A percentile compares a stretch with the other conserved stretches of the same genome.
phyloP scores from a whole-genome alignment of 495 filamentous ascomycete species.

The Aspergillus kassunensis region DNA sequence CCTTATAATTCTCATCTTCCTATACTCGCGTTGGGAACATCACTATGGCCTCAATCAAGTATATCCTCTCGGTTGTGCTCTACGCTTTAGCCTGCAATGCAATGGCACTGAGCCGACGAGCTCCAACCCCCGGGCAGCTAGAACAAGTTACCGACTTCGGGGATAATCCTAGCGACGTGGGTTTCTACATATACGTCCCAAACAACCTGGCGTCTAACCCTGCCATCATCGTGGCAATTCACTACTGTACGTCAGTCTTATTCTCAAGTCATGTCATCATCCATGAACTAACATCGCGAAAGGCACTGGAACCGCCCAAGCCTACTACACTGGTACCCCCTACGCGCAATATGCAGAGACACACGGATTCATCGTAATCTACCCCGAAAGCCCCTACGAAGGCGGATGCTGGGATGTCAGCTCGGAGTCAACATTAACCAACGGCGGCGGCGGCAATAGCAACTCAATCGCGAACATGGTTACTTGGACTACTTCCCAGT shows the following conservation, averaged over 20 bases:
- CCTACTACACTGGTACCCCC: constrained; percentile 45
- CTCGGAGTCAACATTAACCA: constrained; percentile 48
- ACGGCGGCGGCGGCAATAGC: constrained; percentile 56
- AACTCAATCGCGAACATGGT: constrained; percentile 62
- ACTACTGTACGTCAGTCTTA: constrained; percentile 33
- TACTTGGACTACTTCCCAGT: constrained; percentile 42
- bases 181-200: constrained; percentile 54
- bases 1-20: neutral
- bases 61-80: constrained; percentile 7
- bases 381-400: constrained; percentile 44
- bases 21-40: neutral
- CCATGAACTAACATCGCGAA: neutral
- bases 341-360: constrained; percentile 47
- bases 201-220: constrained; percentile 49
- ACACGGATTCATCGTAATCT: constrained; percentile 56
- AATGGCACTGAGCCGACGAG: neutral
- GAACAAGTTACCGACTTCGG: constrained; percentile 26
- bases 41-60: neutral
- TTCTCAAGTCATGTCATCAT: too few relatives aligned
- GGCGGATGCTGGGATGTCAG: constrained; percentile 60
- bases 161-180: constrained; percentile 38
- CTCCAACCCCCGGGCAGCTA: constrained; percentile 14
- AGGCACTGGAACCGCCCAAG: constrained; percentile 49
- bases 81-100: constrained; percentile 10
- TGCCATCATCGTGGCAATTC: constrained; percentile 50